Base-by-base conservation (phyloP, 2,329 filamentous ascomycete species). In the Alternaria arborescens region DNA sequence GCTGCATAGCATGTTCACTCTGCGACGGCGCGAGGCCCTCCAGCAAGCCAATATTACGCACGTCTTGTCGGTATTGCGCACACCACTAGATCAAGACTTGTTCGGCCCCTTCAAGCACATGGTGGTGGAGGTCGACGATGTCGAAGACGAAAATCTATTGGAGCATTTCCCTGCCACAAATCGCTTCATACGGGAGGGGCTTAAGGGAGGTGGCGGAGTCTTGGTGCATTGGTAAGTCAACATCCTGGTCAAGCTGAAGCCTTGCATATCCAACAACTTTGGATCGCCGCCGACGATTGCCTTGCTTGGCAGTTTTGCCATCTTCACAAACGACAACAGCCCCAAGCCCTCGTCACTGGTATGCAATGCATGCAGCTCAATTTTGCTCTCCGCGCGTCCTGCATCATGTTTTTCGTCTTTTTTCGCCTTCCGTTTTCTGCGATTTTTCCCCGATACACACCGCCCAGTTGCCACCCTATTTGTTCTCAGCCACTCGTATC, bases 141-240 rank as follows among this genome's bases (percentile, higher is more conserved):
- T 94, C 52, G 92, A 94, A 20, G 93, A 97, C 73, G 90, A 94
- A 69, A 92, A 99, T 78, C 80, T 98, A 52, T 82, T 98, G 18
- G 86, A 91, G 64, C 89, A 96, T 78, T 90, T 98, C 62, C 88
- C 93, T 7, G 83, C 83, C 53, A 91, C 91, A 58, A 91, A 95
- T 70, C 85, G 84, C 48, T 99, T 97, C 79, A 97, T 98, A 69
- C 88, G 94, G 70, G 82, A 88, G 42, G 94, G 88, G 1, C 82
- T 98, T 52, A 82, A 87, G 71, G 79, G 81, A 61, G 83, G 83
- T 58, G 87, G 85, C 56, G 85, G 85, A 54, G 88, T 91, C 40
- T 82, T 91, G 62, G 86, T 91, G 67, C 89, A 91, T 80, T 92
- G 89, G 88, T 91, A 77, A 83, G 88, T 85, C 62, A 41, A 55